These are phyloP conservation scores for Candida taoyuanica DNA, from an alignment of 805 yeast genomes.

Conservation along the genomic window DNA sequence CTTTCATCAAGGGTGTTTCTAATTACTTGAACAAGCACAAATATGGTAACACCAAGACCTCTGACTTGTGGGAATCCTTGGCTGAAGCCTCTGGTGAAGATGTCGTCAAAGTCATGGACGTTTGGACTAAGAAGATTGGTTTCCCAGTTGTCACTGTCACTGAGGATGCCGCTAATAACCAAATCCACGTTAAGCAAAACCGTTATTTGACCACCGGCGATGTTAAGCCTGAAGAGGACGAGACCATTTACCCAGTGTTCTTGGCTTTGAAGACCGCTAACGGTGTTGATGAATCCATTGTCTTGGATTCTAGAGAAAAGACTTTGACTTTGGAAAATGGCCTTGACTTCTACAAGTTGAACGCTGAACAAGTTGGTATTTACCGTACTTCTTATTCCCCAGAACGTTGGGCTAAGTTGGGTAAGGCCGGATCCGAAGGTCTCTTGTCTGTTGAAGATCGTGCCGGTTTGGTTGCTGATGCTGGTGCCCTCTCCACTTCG, in stretches of 20 bases:
- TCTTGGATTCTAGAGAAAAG: conserved; percentile 47
- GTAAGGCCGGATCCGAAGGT: conserved; percentile 51
- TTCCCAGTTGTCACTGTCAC: conserved; percentile 68
- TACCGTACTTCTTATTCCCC: conserved; percentile 69
- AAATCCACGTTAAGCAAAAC: conserved; percentile 58
- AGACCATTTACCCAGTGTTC: conserved; percentile 64
- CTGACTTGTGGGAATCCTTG: conserved; percentile 73
- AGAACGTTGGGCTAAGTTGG: conserved; percentile 65
- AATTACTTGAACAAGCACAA: conserved; percentile 69
- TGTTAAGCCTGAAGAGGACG: conserved; percentile 70
- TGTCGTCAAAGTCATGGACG: conserved; percentile 67
- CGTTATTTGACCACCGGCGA: conserved; percentile 76
- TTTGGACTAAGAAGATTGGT: conserved; percentile 78
- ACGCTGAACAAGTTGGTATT: conserved; percentile 70
- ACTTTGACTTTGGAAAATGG: conserved; percentile 42
- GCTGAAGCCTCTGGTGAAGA: conserved; percentile 67
- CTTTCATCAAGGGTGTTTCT: conserved; percentile 74
- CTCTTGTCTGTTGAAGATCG: conserved; percentile 70
- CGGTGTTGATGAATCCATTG: conserved; percentile 58
- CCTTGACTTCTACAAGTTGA: conserved; percentile 56
- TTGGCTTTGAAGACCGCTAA: conserved; percentile 53
- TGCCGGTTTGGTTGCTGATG: conserved; percentile 78
- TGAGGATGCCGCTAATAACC: conserved; percentile 42
- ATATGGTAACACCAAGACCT: conserved; percentile 73
- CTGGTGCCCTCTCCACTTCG: conserved; percentile 63